Evolutionary conservation across 2,329 filamentous ascomycete genomes (phyloP).

Genomic region (Colletotrichum orbiculare): DNA sequence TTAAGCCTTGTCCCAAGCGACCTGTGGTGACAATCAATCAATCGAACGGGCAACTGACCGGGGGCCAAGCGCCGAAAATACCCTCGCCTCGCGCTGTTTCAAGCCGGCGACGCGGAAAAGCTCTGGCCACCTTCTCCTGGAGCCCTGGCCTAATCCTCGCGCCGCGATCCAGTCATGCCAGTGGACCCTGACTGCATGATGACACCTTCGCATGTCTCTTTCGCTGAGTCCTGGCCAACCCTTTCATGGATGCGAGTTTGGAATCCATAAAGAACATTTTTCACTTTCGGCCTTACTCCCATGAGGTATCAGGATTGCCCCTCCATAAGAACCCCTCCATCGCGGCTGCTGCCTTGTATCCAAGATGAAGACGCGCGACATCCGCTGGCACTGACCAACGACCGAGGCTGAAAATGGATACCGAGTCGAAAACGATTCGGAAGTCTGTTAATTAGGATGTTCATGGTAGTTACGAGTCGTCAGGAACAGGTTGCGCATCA

Average conservation of each 20-base stretch:
- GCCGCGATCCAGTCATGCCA: constrained; percentile 29
- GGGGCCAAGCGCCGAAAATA: constrained; percentile 33
- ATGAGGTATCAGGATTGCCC: constrained; percentile 17
- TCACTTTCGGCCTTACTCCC: constrained; percentile 18
- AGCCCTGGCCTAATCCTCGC: constrained; percentile 15
- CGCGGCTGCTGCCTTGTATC: constrained; percentile 10
- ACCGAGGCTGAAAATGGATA: neutral
- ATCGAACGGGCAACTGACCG: constrained; percentile 6
- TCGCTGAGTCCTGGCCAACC: neutral
- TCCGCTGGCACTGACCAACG: constrained; percentile 5
- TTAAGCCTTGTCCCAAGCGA: constrained; percentile 26
- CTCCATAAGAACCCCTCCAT: constrained; percentile 28
- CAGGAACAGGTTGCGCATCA: neutral
- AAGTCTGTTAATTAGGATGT: neutral
- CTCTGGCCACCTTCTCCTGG: constrained; percentile 20
- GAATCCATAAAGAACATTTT: constrained; percentile 10
- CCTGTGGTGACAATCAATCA: neutral
- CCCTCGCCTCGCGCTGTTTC: constrained; percentile 32
- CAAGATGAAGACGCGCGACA: constrained; percentile 22
- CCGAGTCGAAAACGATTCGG: neutral
- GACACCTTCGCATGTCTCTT: constrained; percentile 25
- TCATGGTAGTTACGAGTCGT: neutral
- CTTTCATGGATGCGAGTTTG: too few species aligned
- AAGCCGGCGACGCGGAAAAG: constrained; percentile 35
- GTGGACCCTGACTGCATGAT: constrained; percentile 35